These are phyloP conservation scores for Eutypa lata DNA, from an alignment of 2,329 filamentous ascomycete species.

Conservation along the genomic window DNA sequence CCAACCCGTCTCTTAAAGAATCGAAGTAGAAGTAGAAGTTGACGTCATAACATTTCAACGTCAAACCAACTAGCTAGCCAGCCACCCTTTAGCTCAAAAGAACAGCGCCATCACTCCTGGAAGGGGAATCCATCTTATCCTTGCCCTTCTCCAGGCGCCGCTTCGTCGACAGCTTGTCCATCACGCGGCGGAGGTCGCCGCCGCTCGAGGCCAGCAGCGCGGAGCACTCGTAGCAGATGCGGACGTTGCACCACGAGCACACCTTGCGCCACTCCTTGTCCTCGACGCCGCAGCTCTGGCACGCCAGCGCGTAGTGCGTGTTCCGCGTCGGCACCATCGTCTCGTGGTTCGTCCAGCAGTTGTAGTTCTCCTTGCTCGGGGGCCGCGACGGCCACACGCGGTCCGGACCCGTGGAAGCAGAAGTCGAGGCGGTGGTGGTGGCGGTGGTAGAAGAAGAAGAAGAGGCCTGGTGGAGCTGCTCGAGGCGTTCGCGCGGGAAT, in stretches of 20 bases:
- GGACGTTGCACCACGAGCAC: conserved; percentile 49
- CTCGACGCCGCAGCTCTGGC: conserved; percentile 48
- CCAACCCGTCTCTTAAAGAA: too few relatives aligned
- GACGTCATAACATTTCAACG: too few relatives aligned
- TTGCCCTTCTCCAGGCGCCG: conserved; percentile 14
- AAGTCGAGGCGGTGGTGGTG: neutral
- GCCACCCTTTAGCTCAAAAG: too few relatives aligned
- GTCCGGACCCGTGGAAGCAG: conserved; percentile 5
- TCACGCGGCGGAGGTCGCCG: conserved; percentile 40
- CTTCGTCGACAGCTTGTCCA: conserved; percentile 30
- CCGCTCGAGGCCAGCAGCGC: conserved; percentile 38
- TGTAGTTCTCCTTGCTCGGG: conserved; percentile 36
- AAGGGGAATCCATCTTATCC: neutral
- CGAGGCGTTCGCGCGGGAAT: conserved; percentile 15
- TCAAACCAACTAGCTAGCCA: too few relatives aligned
- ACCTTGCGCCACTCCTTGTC: conserved; percentile 44
- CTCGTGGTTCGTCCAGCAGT: conserved; percentile 46
- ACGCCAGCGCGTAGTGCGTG: conserved; percentile 47
- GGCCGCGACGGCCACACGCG: conserved; percentile 34
- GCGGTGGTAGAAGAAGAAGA: neutral
- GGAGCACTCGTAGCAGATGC: conserved; percentile 49
- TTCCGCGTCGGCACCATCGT: conserved; percentile 49
- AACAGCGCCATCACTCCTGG: too few relatives aligned
- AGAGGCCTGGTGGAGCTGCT: too few relatives aligned
- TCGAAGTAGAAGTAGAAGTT: too few relatives aligned